Evolutionary conservation across 2,329 filamentous ascomycete species (phyloP).

Genomic region (Fusarium chaquense): DNA sequence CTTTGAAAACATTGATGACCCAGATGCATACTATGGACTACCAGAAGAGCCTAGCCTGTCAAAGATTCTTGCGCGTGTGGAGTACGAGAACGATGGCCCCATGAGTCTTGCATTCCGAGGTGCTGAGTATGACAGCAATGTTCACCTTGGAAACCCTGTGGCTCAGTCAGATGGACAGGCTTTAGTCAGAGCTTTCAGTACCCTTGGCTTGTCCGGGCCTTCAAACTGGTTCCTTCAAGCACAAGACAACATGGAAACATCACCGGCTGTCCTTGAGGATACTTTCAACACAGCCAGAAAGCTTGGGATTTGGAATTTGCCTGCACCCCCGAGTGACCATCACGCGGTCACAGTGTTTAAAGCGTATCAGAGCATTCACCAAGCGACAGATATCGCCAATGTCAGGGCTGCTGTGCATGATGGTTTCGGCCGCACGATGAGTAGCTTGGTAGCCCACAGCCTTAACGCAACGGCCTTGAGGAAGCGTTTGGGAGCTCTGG

Average conservation of each 20-base stretch:
- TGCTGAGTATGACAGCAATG: conserved; percentile 88
- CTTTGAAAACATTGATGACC: conserved; percentile 93
- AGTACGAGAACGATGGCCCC: conserved; percentile 88
- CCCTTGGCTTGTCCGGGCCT: conserved; percentile 85
- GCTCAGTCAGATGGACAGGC: conserved; percentile 73
- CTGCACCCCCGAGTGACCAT: conserved; percentile 73
- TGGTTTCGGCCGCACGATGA: conserved; percentile 71
- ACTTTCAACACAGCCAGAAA: conserved; percentile 84
- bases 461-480: conserved; percentile 66
- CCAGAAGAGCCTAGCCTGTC: conserved; percentile 80
- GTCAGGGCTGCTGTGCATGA: conserved; percentile 71
- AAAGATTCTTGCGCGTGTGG: conserved; percentile 83
- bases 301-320: conserved; percentile 92
- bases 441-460: conserved; percentile 62
- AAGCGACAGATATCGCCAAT: conserved; percentile 66
- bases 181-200: conserved; percentile 81
- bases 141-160: conserved; percentile 70
- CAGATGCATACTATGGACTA: conserved; percentile 94
- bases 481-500: conserved; percentile 71
- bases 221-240: conserved; percentile 82
- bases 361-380: conserved; percentile 82
- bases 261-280: conserved; percentile 72
- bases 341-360: conserved; percentile 80
- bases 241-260: conserved; percentile 70
- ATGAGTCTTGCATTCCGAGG: conserved; percentile 92